Evolutionary conservation across 805 yeast species (phyloP).

Genomic region (Pichia deserticola): DNA sequence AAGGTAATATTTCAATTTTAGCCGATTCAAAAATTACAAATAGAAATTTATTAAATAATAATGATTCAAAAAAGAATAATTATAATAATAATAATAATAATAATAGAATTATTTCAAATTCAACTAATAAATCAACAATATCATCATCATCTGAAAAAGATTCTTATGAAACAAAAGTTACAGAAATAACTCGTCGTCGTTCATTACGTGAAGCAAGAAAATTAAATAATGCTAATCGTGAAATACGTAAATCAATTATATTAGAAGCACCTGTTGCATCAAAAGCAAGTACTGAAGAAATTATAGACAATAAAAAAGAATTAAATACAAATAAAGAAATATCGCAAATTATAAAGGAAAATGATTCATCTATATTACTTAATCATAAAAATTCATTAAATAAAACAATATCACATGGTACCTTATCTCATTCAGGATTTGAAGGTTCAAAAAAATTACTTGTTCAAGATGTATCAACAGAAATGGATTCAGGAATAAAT

Average conservation of each 20-base stretch:
- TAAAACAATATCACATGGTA: conserved; percentile 11
- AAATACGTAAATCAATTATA: conserved; percentile 57
- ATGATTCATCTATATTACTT: neutral
- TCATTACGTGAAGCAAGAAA: conserved; percentile 63
- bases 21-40: neutral
- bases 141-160: conserved; percentile 24
- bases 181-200: conserved; percentile 69
- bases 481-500: neutral
- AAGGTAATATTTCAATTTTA: neutral
- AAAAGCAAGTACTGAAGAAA: conserved; percentile 23
- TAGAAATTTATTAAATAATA: neutral
- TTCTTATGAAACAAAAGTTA: conserved; percentile 60
- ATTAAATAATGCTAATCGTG: conserved; percentile 44
- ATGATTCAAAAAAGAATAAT: neutral
- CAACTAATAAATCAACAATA: neutral
- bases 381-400: neutral
- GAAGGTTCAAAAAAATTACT: conserved; percentile 26
- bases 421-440: conserved; percentile 12
- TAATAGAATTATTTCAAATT: neutral
- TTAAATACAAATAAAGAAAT: neutral
- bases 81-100: too few relatives aligned
- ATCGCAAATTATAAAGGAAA: neutral
- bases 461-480: conserved; percentile 25
- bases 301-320: neutral
- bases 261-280: conserved; percentile 54